These are phyloP conservation scores for Salix caprea DNA, from an alignment of 345 rosid genomes.

Conservation along the genomic window DNA sequence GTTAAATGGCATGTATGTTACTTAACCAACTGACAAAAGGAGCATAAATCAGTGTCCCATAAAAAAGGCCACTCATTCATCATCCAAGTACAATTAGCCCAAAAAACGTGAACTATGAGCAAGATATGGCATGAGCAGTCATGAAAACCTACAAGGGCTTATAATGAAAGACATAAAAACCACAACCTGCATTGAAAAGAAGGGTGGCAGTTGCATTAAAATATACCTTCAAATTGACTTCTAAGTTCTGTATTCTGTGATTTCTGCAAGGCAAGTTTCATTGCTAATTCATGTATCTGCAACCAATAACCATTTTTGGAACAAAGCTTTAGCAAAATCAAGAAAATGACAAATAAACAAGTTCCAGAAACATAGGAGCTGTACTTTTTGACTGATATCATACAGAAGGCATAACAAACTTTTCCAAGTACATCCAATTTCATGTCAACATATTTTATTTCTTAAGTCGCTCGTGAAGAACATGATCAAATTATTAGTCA, in stretches of 20 bases:
- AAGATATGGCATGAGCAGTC: too few species aligned
- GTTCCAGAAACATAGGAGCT: not conserved
- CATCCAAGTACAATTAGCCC: not conserved
- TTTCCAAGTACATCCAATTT: not conserved
- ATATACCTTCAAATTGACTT: slow-evolving; percentile 78
- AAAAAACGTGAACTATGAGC: not conserved
- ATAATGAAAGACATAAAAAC: not conserved
- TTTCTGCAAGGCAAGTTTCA: slow-evolving; percentile 87
- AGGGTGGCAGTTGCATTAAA: not conserved
- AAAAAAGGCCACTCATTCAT: not conserved
- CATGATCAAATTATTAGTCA: not conserved
- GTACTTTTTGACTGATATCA: not conserved
- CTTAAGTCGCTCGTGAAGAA: not conserved
- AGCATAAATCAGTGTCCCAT: too few species aligned
- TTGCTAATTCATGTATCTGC: slow-evolving; percentile 79
- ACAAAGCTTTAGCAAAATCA: not conserved
- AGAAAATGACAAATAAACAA: not conserved
- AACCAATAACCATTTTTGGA: slow-evolving; percentile 17
- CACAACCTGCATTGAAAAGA: not conserved
- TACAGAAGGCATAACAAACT: not conserved
- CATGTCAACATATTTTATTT: not conserved
- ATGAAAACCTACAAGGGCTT: not conserved
- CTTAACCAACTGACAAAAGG: too few species aligned
- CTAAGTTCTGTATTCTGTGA: slow-evolving; percentile 78
- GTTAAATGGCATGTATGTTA: too few species aligned